Evolutionary conservation across 2,329 filamentous ascomycete genomes (phyloP).

Genomic region (Mollisiaceae sp.): DNA sequence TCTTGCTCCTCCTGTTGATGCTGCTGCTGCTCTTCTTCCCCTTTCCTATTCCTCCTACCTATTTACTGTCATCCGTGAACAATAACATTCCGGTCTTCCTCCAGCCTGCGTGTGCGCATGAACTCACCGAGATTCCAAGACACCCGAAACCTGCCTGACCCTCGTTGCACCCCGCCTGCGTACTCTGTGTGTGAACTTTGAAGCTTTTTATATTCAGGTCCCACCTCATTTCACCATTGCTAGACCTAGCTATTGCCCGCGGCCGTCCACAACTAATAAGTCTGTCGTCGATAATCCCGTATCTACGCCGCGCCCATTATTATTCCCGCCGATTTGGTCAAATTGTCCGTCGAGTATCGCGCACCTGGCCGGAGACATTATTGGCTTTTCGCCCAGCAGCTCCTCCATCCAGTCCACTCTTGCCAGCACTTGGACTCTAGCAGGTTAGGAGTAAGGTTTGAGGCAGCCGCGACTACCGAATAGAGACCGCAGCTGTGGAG

Average conservation of each 20-base stretch:
- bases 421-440: neutral
- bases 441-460: neutral
- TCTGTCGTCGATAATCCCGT: neutral
- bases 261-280: neutral
- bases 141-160: neutral
- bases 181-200: neutral
- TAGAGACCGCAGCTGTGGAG: neutral
- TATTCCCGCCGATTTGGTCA: neutral
- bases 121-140: neutral
- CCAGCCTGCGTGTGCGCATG: neutral
- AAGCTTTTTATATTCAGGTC: neutral
- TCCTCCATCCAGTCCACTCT: neutral
- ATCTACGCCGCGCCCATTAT: neutral
- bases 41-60: neutral
- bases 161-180: neutral
- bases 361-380: neutral
- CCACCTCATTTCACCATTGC: constrained; percentile 5
- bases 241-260: neutral
- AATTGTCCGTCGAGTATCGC: neutral
- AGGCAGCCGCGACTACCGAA: neutral
- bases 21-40: neutral
- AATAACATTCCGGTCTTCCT: neutral
- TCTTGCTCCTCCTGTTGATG: neutral
- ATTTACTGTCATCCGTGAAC: neutral
- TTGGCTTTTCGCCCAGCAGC: neutral